A percentile compares a stretch with the other conserved stretches of the same genome.
These are phyloP conservation scores for Dactylellina cionopaga DNA, from an alignment of 2,329 filamentous ascomycete species.

Conservation along the genomic window DNA sequence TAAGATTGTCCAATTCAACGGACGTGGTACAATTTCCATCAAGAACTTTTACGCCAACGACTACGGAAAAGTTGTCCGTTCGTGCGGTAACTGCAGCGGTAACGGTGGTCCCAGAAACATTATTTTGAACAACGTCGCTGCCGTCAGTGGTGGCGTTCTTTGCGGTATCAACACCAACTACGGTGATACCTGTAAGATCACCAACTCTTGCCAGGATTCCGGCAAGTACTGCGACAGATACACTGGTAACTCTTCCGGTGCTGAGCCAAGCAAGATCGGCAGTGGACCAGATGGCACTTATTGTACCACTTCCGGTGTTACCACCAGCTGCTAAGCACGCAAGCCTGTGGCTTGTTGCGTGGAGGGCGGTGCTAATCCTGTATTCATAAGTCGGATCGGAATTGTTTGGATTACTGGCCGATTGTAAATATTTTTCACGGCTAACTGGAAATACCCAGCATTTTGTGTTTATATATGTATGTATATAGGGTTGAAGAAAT, in stretches of 20 bases:
- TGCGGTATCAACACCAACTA: slow-evolving; percentile 63
- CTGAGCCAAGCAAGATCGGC: slow-evolving; percentile 61
- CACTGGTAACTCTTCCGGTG: slow-evolving; percentile 60
- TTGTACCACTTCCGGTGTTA: slow-evolving; percentile 56
- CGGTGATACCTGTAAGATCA: slow-evolving; percentile 57
- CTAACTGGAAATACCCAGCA: too few species aligned
- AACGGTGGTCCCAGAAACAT: slow-evolving; percentile 58
- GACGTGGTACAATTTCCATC: slow-evolving; percentile 62
- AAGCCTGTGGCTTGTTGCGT: too few species aligned
- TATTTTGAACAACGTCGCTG: slow-evolving; percentile 62
- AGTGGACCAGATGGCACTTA: slow-evolving; percentile 60
- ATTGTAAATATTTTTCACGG: too few species aligned
- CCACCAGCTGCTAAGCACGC: slow-evolving; percentile 52
- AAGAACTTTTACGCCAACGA: slow-evolving; percentile 56
- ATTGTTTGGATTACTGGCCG: too few species aligned
- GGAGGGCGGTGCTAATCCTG: too few species aligned
- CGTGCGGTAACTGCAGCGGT: slow-evolving; percentile 64
- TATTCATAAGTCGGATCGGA: too few species aligned
- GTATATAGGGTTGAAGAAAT: too few species aligned
- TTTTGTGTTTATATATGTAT: too few species aligned
- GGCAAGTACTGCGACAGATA: slow-evolving; percentile 60
- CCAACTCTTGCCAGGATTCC: slow-evolving; percentile 58
- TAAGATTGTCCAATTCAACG: slow-evolving; percentile 65
- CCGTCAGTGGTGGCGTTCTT: slow-evolving; percentile 61
- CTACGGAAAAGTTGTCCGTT: slow-evolving; percentile 66